Conservation (phyloP, 2,329 filamentous ascomycete genomes). For the Dryadomyces quercivorus region DNA sequence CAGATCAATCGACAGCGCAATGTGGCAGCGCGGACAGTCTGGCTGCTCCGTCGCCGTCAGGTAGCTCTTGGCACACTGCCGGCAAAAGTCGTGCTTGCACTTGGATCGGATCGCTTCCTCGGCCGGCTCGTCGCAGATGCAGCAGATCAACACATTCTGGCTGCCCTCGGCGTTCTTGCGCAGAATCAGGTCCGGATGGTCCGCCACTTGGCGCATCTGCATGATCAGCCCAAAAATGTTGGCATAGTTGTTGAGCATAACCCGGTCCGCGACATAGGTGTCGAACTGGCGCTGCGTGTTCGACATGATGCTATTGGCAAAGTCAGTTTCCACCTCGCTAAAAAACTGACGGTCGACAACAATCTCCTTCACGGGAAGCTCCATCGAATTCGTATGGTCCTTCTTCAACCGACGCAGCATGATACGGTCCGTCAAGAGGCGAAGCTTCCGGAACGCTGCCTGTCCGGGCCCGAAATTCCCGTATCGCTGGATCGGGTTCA, state of each 20-base stretch:
- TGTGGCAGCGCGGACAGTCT: slow-evolving; percentile 86
- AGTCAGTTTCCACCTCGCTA: slow-evolving; percentile 89
- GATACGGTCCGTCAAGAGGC: slow-evolving; percentile 79
- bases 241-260: slow-evolving; percentile 93
- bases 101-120: slow-evolving; percentile 88
- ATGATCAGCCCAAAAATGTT: slow-evolving; percentile 99
- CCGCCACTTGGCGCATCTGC: slow-evolving; percentile 97
- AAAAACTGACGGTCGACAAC: slow-evolving; percentile 92
- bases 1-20: slow-evolving; percentile 77
- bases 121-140: slow-evolving; percentile 91
- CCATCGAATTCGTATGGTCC: slow-evolving; percentile 89
- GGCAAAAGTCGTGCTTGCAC: slow-evolving; percentile 89
- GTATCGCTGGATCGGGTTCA: slow-evolving; percentile 65
- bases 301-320: slow-evolving; percentile 91
- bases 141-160: slow-evolving; percentile 82
- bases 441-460: slow-evolving; percentile 67
- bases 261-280: slow-evolving; percentile 87
- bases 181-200: slow-evolving; percentile 87
- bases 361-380: slow-evolving; percentile 89
- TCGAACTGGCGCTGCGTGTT: slow-evolving; percentile 83
- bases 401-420: slow-evolving; percentile 94
- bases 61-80: slow-evolving; percentile 68
- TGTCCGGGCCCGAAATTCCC: slow-evolving; percentile 50
- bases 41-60: slow-evolving; percentile 64
- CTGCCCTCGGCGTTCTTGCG: slow-evolving; percentile 79